Evolutionary conservation across 2,329 filamentous ascomycete species (phyloP).

Genomic region (Cytospora mali): DNA sequence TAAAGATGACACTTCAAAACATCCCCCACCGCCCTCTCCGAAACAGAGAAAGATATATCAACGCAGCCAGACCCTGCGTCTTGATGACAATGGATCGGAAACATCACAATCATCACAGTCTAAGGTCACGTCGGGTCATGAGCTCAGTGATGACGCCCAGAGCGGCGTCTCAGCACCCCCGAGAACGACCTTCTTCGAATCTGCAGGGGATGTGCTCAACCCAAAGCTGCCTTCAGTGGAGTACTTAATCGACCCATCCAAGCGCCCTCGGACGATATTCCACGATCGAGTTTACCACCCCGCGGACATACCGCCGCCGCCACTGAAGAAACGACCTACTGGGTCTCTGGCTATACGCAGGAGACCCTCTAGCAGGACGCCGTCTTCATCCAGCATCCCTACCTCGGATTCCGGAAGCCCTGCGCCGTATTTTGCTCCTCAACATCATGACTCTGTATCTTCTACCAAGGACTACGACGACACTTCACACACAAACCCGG

Average conservation of each 20-base stretch:
- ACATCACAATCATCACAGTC: constrained; percentile 41
- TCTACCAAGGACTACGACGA: constrained; percentile 58
- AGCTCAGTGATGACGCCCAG: constrained; percentile 46
- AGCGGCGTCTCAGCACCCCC: constrained; percentile 70
- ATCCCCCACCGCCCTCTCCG: constrained; percentile 48
- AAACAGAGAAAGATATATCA: constrained; percentile 74
- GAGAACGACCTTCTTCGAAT: constrained; percentile 91
- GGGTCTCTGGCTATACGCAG: constrained; percentile 39
- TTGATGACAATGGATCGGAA: constrained; percentile 42
- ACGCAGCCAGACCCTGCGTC: constrained; percentile 72
- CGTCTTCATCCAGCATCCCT: constrained; percentile 25
- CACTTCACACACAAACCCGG: constrained; percentile 48
- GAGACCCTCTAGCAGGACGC: constrained; percentile 30
- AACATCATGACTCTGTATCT: constrained; percentile 47
- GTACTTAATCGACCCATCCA: constrained; percentile 81
- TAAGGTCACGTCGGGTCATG: constrained; percentile 53
- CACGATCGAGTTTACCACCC: constrained; percentile 96
- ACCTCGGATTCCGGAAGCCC: constrained; percentile 37
- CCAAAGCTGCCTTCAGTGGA: constrained; percentile 81
- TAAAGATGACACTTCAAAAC: constrained; percentile 54
- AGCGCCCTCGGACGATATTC: constrained; percentile 86
- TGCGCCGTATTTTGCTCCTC: constrained; percentile 39
- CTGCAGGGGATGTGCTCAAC: constrained; percentile 88
- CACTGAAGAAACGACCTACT: constrained; percentile 58
- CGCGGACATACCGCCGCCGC: constrained; percentile 84